These are phyloP conservation scores for Pichia membranifaciens DNA, from an alignment of 805 yeast genomes.

Conservation along the genomic window DNA sequence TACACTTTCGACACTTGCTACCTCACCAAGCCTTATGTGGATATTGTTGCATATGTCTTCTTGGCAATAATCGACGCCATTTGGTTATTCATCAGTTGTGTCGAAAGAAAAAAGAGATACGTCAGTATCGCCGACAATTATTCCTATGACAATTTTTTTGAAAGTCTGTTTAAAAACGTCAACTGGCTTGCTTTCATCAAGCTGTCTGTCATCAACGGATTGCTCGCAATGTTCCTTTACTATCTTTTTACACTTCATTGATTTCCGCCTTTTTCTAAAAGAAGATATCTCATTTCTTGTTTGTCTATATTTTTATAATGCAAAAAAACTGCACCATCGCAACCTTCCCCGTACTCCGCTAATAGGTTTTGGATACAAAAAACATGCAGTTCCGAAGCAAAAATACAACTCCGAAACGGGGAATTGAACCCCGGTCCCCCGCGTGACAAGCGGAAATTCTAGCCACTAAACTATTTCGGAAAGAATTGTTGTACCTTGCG, in stretches of 20 bases:
- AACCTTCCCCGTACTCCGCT: too few species aligned
- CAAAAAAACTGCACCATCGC: too few species aligned
- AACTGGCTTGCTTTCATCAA: background rate
- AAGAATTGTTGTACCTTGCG: conserved; percentile 14
- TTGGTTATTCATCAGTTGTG: conserved; percentile 6
- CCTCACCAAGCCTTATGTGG: conserved; percentile 41
- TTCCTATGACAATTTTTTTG: conserved; percentile 2
- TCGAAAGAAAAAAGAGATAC: background rate
- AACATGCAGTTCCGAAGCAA: too few species aligned
- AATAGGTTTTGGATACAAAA: too few species aligned
- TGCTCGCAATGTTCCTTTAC: background rate
- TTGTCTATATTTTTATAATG: too few species aligned
- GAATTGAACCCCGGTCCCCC: conserved; percentile 41
- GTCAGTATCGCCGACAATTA: conserved; percentile 16
- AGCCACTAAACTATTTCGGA: conserved; percentile 39
- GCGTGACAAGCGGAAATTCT: conserved; percentile 41
- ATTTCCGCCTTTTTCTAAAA: background rate
- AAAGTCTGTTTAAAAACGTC: background rate
- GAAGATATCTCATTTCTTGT: background rate
- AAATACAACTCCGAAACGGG: conserved; percentile 33
- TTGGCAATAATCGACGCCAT: conserved; percentile 28
- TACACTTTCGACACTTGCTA: conserved; percentile 40
- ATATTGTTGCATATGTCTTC: conserved; percentile 33
- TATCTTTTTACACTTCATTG: conserved; percentile 1
- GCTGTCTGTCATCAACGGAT: background rate